These are phyloP conservation scores for Rhizoclosmatium globosum DNA, from an alignment of 192 early-diverging fungal genomes.

Conservation along the genomic window DNA sequence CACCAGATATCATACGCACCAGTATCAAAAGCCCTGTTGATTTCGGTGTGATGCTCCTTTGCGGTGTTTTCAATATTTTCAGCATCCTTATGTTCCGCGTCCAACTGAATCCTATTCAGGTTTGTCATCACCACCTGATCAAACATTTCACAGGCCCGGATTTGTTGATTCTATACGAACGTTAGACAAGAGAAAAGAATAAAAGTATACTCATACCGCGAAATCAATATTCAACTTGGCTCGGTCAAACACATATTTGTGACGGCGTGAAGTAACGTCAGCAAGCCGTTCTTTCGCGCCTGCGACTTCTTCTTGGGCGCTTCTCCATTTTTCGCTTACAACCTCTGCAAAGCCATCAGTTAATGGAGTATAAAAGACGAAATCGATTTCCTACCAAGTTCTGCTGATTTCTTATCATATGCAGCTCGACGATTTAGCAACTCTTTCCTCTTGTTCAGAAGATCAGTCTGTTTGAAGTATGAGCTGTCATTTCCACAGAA, in stretches of 20 bases:
- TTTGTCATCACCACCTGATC: slow-evolving; percentile 26
- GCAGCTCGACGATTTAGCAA: slow-evolving; percentile 34
- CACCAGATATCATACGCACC: not conserved
- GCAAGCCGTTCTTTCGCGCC: slow-evolving; percentile 28
- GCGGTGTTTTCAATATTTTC: not conserved
- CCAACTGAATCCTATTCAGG: slow-evolving; percentile 32
- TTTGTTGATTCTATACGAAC: slow-evolving; percentile 31
- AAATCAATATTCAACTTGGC: slow-evolving; percentile 39
- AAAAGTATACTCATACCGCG: slow-evolving; percentile 19
- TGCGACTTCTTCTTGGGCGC: slow-evolving; percentile 7
- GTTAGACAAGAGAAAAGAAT: not conserved
- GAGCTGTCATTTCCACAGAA: not conserved
- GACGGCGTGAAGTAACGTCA: slow-evolving; percentile 6
- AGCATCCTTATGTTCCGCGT: slow-evolving; percentile 27
- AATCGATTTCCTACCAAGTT: slow-evolving; percentile 48
- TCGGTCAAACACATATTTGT: slow-evolving; percentile 20
- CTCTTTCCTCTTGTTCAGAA: slow-evolving; percentile 45
- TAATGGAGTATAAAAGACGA: not conserved
- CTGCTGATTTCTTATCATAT: slow-evolving; percentile 44
- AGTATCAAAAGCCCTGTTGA: not conserved
- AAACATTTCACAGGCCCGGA: slow-evolving; percentile 30
- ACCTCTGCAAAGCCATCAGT: not conserved
- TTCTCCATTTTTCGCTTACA: slow-evolving; percentile 13
- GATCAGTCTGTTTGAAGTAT: slow-evolving; percentile 34
- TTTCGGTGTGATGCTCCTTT: slow-evolving; percentile 8